Base-by-base conservation (phyloP, 192 early-diverging fungal species). In the Podila verticillata region DNA sequence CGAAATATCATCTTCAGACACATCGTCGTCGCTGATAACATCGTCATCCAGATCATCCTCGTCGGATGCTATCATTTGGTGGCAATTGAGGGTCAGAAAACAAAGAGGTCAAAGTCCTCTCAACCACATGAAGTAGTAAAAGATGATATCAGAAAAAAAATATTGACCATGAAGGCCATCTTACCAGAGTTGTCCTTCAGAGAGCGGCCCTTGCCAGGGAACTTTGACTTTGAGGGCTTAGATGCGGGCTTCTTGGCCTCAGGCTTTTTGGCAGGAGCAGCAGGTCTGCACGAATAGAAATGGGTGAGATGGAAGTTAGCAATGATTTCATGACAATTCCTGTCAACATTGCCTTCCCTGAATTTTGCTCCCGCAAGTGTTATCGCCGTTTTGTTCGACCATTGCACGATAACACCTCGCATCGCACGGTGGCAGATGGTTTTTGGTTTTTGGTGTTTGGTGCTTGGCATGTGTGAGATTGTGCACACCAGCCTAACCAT, bases 171-270 rank as follows among this genome's bases (percentile, higher is more conserved):
- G 3, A 34, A 36, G 19, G 24, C 24, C 44, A 61, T 69, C 20
- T 49, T 31, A 39, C 63, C 35, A 29, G 34, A 63, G 34, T 47
- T 17, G 6, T 24, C 10, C n/a, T 48, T 72, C 39, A 80, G 34
- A 1, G 77, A 80, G 32, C 44, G 69, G 47, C 77, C 77, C 47
- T 80, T 80, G 34, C 77, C 77, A 48, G 77, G 77, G 62, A 80
- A 80, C 70, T 68, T 80, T 68, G 77, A 59, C 68, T 70, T 70
- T 20, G 70, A 47, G 26, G 34, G 34, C 48, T n/a, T 68, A 36
- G 77, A 72, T 5, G 77, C 66, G 2, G 59, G 15, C 56, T 68
- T 68, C 63, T 78, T 78, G 31, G 49, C 31, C 26, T 80, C 68
- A 17, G 65, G 57, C n/a, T 80, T 80, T 36, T 80, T 72, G 22